Evolutionary conservation across 257 asterid species (phyloP).

Genomic region (Solanum tarapatanum): DNA sequence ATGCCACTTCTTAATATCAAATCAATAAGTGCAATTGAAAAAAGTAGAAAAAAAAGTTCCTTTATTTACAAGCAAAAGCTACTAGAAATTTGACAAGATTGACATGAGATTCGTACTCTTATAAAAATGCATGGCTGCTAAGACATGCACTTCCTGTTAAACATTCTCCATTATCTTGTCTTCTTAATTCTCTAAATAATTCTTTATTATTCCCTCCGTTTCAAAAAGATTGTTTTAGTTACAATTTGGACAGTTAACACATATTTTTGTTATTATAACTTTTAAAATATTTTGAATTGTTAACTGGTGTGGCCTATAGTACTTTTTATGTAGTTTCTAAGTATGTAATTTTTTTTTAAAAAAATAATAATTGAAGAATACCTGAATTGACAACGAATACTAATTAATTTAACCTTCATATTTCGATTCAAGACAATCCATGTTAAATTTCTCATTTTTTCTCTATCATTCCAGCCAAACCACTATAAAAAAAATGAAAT

Average conservation of each 20-base stretch:
- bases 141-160: slow-evolving; percentile 5
- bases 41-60: neutral
- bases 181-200: neutral
- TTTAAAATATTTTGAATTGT: neutral
- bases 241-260: too few species aligned
- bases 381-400: neutral
- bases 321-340: neutral
- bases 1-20: slow-evolving; percentile 18
- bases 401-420: neutral
- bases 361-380: too few species aligned
- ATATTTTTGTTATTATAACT: too few species aligned
- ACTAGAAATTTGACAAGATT: slow-evolving; percentile 10
- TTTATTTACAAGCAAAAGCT: neutral
- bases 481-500: neutral
- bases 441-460: neutral
- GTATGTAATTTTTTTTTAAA: too few species aligned
- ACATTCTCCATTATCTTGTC: neutral
- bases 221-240: too few species aligned
- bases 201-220: neutral
- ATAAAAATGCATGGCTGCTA: slow-evolving; percentile 18
- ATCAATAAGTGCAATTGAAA: neutral
- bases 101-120: slow-evolving; percentile 7
- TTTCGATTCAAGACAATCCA: accelerated
- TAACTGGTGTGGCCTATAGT: accelerated
- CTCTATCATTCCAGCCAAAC: neutral